Evolutionary conservation across 208 protist species (phyloP).

Genomic region (Crithidia fasciculata): DNA sequence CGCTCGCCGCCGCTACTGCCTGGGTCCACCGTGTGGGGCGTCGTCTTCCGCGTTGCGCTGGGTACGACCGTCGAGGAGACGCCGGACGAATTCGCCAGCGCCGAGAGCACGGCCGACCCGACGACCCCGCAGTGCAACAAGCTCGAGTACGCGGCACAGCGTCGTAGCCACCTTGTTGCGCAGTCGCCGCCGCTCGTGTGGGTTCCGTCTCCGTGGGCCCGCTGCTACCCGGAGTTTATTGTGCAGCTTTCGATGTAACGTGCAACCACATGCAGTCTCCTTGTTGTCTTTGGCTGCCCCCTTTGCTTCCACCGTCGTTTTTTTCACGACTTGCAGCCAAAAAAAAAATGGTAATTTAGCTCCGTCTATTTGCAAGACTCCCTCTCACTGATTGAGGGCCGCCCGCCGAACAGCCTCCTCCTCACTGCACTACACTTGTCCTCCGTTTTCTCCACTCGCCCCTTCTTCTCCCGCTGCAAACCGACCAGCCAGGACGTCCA

Average conservation of each 20-base stretch:
- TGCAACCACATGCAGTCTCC: too few relatives aligned
- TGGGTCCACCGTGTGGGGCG: constrained; percentile 32
- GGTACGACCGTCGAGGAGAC: constrained; percentile 57
- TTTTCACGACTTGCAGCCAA: background rate
- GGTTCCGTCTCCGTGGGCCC: constrained; percentile 39
- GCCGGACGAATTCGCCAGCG: constrained; percentile 16
- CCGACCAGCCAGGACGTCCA: too few relatives aligned
- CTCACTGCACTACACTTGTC: too few relatives aligned
- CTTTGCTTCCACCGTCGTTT: too few relatives aligned
- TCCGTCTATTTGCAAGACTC: too few relatives aligned
- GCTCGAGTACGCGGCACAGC: constrained; percentile 27
- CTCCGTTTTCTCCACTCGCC: too few relatives aligned
- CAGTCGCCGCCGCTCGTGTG: constrained; percentile 6
- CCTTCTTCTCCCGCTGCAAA: too few relatives aligned
- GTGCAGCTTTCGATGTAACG: constrained; percentile 19
- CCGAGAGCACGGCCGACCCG: constrained; percentile 13
- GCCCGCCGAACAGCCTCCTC: too few relatives aligned
- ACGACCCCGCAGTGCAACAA: constrained; percentile 21
- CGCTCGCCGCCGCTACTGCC: background rate
- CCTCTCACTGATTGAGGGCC: too few relatives aligned
- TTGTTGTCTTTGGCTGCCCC: too few relatives aligned
- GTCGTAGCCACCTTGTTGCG: constrained; percentile 25
- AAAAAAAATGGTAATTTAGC: constrained; percentile 1
- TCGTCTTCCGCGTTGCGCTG: constrained; percentile 61
- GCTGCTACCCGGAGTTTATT: constrained; percentile 71